Conservation (phyloP, 1,284 basidiomycete species). For the Crucibulum parvulum region DNA sequence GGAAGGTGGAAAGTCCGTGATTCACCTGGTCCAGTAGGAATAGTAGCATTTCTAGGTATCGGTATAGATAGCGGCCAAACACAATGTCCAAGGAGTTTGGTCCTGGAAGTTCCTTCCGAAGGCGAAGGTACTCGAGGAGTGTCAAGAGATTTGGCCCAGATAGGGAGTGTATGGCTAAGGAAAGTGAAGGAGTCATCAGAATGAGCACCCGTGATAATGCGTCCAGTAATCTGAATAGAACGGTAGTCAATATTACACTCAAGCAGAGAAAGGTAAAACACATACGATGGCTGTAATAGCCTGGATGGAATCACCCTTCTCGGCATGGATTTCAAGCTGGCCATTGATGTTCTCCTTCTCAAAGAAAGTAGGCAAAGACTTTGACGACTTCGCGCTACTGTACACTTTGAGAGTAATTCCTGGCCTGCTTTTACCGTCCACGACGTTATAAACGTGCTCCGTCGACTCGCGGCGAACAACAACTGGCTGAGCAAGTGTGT, state of each 20-base stretch:
- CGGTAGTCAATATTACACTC: not conserved
- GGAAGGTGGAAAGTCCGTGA: constrained; percentile 47
- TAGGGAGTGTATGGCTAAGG: constrained; percentile 43
- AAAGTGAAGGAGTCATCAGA: constrained; percentile 49
- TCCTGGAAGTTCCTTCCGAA: constrained; percentile 40
- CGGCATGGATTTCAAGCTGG: constrained; percentile 47
- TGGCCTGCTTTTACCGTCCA: constrained; percentile 44
- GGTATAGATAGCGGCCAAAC: constrained; percentile 52
- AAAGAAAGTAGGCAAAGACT: constrained; percentile 52
- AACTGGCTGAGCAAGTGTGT: constrained; percentile 44
- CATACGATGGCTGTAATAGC: constrained; percentile 46
- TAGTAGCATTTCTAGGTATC: constrained; percentile 43
- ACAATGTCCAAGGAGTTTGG: constrained; percentile 48
- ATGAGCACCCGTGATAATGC: constrained; percentile 51
- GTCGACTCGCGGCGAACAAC: constrained; percentile 46
- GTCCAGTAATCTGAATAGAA: constrained; percentile 46
- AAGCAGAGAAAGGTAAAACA: not conserved
- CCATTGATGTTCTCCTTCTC: constrained; percentile 57
- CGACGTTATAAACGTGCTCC: constrained; percentile 49
- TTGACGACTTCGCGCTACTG: constrained; percentile 54
- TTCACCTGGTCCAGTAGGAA: constrained; percentile 39
- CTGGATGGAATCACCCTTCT: constrained; percentile 54
- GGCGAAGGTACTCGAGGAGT: constrained; percentile 43
- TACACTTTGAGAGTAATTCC: constrained; percentile 49
- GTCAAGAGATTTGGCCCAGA: constrained; percentile 52